These are phyloP conservation scores for Curvularia eragrostidis DNA, from an alignment of 2,329 filamentous ascomycete species.

Conservation along the genomic window DNA sequence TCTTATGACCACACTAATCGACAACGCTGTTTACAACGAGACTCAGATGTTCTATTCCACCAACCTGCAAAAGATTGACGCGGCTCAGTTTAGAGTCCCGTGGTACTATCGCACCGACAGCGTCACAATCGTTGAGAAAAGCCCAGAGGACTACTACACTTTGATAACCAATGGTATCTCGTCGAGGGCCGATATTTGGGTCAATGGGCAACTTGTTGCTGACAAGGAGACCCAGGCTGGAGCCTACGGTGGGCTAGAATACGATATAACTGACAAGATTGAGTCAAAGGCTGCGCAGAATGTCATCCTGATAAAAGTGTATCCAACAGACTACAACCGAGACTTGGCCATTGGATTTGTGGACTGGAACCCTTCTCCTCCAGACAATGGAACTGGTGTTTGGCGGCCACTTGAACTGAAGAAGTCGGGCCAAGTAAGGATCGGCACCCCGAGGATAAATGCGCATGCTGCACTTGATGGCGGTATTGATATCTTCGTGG, in stretches of 20 bases:
- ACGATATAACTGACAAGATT: constrained; percentile 59
- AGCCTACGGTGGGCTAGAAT: constrained; percentile 63
- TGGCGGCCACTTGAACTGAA: constrained; percentile 66
- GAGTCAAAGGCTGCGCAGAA: constrained; percentile 57
- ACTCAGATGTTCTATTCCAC: constrained; percentile 63
- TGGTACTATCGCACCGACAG: constrained; percentile 68
- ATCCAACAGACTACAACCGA: constrained; percentile 65
- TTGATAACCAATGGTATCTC: constrained; percentile 66
- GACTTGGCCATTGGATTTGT: constrained; percentile 67
- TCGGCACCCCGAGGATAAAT: constrained; percentile 45
- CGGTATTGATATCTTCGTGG: constrained; percentile 29
- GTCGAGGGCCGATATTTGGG: constrained; percentile 65
- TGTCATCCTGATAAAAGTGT: constrained; percentile 60
- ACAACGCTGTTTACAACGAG: constrained; percentile 61
- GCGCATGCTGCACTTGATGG: constrained; percentile 27
- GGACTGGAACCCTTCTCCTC: constrained; percentile 68
- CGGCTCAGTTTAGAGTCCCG: constrained; percentile 58
- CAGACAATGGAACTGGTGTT: constrained; percentile 68
- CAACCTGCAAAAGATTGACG: constrained; percentile 56
- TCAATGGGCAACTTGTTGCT: constrained; percentile 64
- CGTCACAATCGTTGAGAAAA: constrained; percentile 32
- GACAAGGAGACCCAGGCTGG: constrained; percentile 60
- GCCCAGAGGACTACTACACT: constrained; percentile 55
- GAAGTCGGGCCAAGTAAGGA: constrained; percentile 57
- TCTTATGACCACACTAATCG: constrained; percentile 64